Evolutionary conservation across 805 yeast species (phyloP), one percentile per base, ranked within the genome.

Genomic region (Cyberlindnera xishuangbannaensis): DNA sequence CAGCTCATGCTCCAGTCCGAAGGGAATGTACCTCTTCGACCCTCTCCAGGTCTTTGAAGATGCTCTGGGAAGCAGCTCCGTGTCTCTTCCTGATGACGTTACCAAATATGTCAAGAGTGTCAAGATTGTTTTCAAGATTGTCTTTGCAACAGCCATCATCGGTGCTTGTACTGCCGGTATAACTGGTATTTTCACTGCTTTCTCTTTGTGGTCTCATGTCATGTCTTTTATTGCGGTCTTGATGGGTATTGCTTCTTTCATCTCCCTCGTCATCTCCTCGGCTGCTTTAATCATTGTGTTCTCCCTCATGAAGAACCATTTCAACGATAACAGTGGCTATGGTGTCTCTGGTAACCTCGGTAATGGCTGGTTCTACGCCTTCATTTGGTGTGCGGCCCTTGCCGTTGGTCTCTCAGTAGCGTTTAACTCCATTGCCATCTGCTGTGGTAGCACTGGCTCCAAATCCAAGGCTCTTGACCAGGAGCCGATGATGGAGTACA

Each of bases 211-310:
- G 55, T 69, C 68, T 47, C 58, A 67, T 33, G 59, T 62, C n/a
- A 62, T 70, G 44, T 57, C 69, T 10, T 56, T 65, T 33, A 39
- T 71, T 19, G 67, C 76, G 7, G 56, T 68, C 29, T 28, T 81
- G 6, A 26, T 71, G 15, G 61, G 73, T 1, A 19, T 69, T 7
- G 40, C 72, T 11, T 65, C 73, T 10, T 53, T 62, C 28, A 18
- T 64, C 5, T 42, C 64, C 10, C 44, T 67, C n/a, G 10, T 63
- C 3, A 43, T 70, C 13, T 64, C 71, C 18, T 69, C 76, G 18
- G 84, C 68, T 12, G 59, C 79, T 15, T 64, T 81, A 18, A 81
- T 90, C 1, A 92, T 78, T 13, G 62, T 71, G n/a, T 80, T 62
- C 59, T 36, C 60, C 5, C 64, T 65, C 35, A 64, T 78, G 40